These are phyloP conservation scores for Colletotrichum caudatum DNA, from an alignment of 2,329 filamentous ascomycete genomes.

Conservation along the genomic window DNA sequence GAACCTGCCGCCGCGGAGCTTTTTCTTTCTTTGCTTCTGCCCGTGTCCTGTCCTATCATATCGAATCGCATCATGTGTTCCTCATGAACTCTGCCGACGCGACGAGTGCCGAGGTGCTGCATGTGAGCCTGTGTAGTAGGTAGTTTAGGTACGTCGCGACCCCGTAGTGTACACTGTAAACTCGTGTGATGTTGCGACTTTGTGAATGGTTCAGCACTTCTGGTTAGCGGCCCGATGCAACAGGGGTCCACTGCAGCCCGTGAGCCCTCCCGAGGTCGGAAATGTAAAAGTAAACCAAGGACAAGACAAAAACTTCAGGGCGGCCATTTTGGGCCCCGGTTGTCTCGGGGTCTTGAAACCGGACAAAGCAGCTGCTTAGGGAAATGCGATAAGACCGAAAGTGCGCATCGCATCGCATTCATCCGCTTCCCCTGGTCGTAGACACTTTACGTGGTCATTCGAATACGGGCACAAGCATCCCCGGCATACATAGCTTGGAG, in stretches of 20 bases:
- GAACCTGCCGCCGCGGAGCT: slow-evolving; percentile 23
- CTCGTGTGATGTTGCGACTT: neutral
- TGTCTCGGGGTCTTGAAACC: slow-evolving; percentile 4
- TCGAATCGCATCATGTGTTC: slow-evolving; percentile 14
- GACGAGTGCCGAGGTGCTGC: slow-evolving; percentile 26
- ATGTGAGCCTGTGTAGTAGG: neutral
- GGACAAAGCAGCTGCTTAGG: neutral
- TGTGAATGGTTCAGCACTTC: slow-evolving; percentile 1
- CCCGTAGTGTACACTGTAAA: too few species aligned
- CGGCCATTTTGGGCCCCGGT: slow-evolving; percentile 2
- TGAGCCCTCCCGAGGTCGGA: neutral
- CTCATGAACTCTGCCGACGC: slow-evolving; percentile 22
- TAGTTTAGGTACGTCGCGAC: neutral
- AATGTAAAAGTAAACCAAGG: neutral
- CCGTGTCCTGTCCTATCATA: neutral
- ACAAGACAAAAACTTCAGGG: neutral
- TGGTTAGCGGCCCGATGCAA: slow-evolving; percentile 16
- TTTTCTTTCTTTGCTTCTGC: slow-evolving; percentile 19
- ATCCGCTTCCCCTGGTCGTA: slow-evolving; percentile 12
- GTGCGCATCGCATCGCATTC: neutral
- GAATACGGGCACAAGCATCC: slow-evolving; percentile 3
- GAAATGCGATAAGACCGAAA: neutral
- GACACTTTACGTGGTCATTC: slow-evolving; percentile 1
- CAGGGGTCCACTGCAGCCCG: slow-evolving; percentile 10
- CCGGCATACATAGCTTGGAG: neutral